Conservation (phyloP, 768 basidiomycete genomes). For the Tulasnella sp. region DNA sequence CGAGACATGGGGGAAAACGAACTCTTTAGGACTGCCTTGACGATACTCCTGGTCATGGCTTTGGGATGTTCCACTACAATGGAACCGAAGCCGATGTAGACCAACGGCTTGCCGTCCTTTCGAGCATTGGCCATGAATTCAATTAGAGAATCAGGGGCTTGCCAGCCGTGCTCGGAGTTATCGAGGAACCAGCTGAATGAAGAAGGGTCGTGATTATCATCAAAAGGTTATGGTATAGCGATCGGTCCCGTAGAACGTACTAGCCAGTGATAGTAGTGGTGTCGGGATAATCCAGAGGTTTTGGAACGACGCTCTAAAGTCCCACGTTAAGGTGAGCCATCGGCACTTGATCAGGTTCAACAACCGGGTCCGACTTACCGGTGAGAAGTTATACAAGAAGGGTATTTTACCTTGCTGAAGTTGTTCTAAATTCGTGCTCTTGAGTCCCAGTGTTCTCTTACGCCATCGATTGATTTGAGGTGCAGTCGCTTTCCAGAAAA, state of each 20-base stretch:
- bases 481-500: slow-evolving; percentile 55
- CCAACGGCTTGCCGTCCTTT: slow-evolving; percentile 42
- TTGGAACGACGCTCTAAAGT: slow-evolving; percentile 43
- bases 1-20: slow-evolving; percentile 17
- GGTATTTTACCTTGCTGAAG: slow-evolving; percentile 40
- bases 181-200: slow-evolving; percentile 49
- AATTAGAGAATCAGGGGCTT: slow-evolving; percentile 36
- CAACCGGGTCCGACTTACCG: slow-evolving; percentile 24
- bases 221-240: not conserved
- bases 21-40: slow-evolving; percentile 50
- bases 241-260: slow-evolving; percentile 28
- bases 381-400: slow-evolving; percentile 40
- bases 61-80: slow-evolving; percentile 52
- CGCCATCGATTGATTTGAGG: slow-evolving; percentile 57
- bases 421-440: slow-evolving; percentile 46
- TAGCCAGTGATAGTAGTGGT: slow-evolving; percentile 44
- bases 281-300: slow-evolving; percentile 59
- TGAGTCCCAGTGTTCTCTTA: slow-evolving; percentile 35
- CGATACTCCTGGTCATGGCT: slow-evolving; percentile 40
- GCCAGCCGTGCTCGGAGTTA: slow-evolving; percentile 47
- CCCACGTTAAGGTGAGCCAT: not conserved
- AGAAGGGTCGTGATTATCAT: not conserved
- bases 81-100: slow-evolving; percentile 61
- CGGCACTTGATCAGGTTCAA: not conserved
- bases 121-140: slow-evolving; percentile 46